phyloP scores from a whole-genome alignment of 805 yeast species.

The Wickerhamomyces queroliae region DNA sequence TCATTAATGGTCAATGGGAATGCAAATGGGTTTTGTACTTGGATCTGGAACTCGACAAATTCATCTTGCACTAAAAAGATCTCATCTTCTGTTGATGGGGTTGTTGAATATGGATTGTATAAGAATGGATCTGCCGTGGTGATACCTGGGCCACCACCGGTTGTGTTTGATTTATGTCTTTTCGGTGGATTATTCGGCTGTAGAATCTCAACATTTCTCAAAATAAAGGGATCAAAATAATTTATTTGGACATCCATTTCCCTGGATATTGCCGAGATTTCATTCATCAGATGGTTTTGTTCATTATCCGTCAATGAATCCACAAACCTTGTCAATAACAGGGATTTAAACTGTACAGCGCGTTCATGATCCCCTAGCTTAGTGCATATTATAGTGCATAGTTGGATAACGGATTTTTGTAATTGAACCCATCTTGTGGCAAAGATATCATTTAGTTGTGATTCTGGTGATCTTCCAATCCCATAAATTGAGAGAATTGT shows the following conservation, averaged over 20 bases:
- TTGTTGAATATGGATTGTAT: constrained; percentile 51
- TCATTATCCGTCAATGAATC: constrained; percentile 52
- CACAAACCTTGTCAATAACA: constrained; percentile 50
- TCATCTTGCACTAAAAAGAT: constrained; percentile 55
- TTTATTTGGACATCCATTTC: constrained; percentile 23
- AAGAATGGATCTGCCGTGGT: constrained; percentile 43
- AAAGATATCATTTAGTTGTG: constrained; percentile 17
- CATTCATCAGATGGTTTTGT: constrained; percentile 37
- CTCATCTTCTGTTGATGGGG: constrained; percentile 12
- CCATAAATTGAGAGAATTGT: constrained; percentile 49
- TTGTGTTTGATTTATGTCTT: constrained; percentile 9
- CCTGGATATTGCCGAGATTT: constrained; percentile 25
- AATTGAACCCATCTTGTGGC: constrained; percentile 47
- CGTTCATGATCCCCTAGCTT: constrained; percentile 40
- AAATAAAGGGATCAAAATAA: constrained; percentile 73
- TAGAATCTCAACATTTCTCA: constrained; percentile 42
- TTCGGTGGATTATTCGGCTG: constrained; percentile 21
- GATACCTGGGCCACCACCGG: too few relatives aligned
- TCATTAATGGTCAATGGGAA: constrained; percentile 61
- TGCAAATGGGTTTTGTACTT: constrained; percentile 73
- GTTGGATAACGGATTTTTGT: constrained; percentile 48
- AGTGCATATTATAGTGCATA: constrained; percentile 49
- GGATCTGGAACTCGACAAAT: constrained; percentile 46
- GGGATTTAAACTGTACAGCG: constrained; percentile 40
- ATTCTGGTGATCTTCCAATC: constrained; percentile 35